Percentiles rank a stretch among this genome's conserved stretches.
Conservation (phyloP, 2,329 filamentous ascomycete species). For the Colletotrichum lupini region DNA sequence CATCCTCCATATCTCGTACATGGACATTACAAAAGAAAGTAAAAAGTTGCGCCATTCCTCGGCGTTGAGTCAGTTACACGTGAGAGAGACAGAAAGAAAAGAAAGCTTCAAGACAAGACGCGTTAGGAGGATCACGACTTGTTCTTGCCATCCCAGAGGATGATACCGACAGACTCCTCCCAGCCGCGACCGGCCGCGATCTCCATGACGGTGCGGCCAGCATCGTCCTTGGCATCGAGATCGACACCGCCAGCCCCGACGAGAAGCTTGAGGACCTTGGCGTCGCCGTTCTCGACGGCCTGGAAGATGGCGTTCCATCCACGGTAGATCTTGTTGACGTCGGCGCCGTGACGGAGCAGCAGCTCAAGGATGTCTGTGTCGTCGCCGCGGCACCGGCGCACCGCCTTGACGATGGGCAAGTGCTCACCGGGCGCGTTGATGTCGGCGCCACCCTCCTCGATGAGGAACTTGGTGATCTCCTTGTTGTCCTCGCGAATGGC, state of each 20-base stretch:
- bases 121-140: neutral
- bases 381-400: constrained; percentile 66
- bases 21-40: neutral
- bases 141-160: constrained; percentile 42
- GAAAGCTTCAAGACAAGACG: neutral
- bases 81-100: neutral
- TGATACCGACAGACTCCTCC: constrained; percentile 64
- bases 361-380: constrained; percentile 71
- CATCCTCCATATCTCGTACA: constrained; percentile 14
- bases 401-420: constrained; percentile 76
- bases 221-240: constrained; percentile 63
- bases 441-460: constrained; percentile 71
- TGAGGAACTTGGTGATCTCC: constrained; percentile 70
- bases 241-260: constrained; percentile 61
- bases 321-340: constrained; percentile 75
- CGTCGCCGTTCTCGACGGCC: constrained; percentile 72
- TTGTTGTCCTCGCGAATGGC: constrained; percentile 72
- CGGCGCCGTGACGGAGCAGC: constrained; percentile 71
- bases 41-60: neutral
- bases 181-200: constrained; percentile 68
- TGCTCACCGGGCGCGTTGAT: constrained; percentile 77
- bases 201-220: constrained; percentile 64
- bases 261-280: constrained; percentile 63
- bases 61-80: neutral
- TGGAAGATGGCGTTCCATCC: constrained; percentile 75